Conservation (phyloP, 371 early-diverging fungal species). For the Rhizopus stolonifer region DNA sequence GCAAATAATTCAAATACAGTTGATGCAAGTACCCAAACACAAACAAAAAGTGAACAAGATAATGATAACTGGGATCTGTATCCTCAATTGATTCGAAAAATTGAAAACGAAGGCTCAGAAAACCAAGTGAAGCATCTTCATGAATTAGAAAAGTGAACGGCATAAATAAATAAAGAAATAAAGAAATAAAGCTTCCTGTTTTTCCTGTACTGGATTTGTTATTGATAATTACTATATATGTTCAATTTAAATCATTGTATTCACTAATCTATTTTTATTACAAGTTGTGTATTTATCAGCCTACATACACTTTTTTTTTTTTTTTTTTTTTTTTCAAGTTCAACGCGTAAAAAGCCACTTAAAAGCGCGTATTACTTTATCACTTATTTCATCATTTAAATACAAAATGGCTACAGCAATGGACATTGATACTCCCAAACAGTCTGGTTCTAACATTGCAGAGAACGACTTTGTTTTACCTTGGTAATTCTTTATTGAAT, state of each 20-base stretch:
- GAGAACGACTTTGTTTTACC: slow-evolving; percentile 9
- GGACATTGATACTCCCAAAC: slow-evolving; percentile 16
- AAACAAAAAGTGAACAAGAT: slow-evolving; percentile 16
- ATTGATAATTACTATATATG: too few species aligned
- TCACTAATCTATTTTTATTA: too few species aligned
- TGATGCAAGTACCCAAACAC: background rate
- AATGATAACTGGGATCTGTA: slow-evolving; percentile 45
- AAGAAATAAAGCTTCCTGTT: too few species aligned
- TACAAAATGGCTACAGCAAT: slow-evolving; percentile 20
- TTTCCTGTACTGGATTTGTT: too few species aligned
- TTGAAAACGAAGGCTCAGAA: slow-evolving; percentile 45
- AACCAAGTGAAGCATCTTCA: slow-evolving; percentile 44
- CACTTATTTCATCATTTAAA: background rate
- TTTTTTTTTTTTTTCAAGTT: too few species aligned
- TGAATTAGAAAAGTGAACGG: slow-evolving; percentile 2
- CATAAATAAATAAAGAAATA: too few species aligned
- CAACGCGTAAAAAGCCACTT: too few species aligned
- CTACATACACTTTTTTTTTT: too few species aligned
- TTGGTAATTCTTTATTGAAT: slow-evolving; percentile 1
- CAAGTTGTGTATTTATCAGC: too few species aligned
- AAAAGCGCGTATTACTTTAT: too few species aligned
- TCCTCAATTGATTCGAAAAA: slow-evolving; percentile 41
- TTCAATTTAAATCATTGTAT: too few species aligned
- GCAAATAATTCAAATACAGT: background rate
- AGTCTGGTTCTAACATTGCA: background rate